Evolutionary conservation across 148 eudicot genomes (phyloP).

Genomic region (Fagopyrum homotropicum): DNA sequence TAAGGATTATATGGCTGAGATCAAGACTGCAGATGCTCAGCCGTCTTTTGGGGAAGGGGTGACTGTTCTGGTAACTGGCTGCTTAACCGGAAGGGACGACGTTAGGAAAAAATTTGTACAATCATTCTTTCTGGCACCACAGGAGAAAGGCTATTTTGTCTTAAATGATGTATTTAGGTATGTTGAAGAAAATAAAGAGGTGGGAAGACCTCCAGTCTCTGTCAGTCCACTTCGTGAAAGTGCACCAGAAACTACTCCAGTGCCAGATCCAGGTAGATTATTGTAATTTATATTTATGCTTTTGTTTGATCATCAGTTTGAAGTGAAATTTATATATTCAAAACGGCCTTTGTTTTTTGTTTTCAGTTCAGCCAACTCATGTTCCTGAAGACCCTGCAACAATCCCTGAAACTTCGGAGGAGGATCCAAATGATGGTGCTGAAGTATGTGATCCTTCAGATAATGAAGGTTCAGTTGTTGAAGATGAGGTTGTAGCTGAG

Average conservation of each 20-base stretch:
- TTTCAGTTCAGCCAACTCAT: slow-evolving; percentile 41
- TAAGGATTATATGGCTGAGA: slow-evolving; percentile 60
- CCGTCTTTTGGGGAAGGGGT: slow-evolving; percentile 65
- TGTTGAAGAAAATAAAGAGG: slow-evolving; percentile 31
- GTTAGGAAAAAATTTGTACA: slow-evolving; percentile 59
- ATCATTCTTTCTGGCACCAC: slow-evolving; percentile 82
- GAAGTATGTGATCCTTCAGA: slow-evolving; percentile 59
- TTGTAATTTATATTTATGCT: neutral
- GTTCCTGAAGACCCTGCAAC: slow-evolving; percentile 23
- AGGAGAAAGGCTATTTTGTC: slow-evolving; percentile 83
- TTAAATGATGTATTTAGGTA: slow-evolving; percentile 77
- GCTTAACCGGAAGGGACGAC: slow-evolving; percentile 56
- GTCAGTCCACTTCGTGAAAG: slow-evolving; percentile 21
- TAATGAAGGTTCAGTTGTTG: slow-evolving; percentile 34
- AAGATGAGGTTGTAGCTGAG: slow-evolving; percentile 44
- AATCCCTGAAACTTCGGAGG: slow-evolving; percentile 28
- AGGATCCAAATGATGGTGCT: slow-evolving; percentile 39
- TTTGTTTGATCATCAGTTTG: neutral
- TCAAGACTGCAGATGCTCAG: slow-evolving; percentile 81
- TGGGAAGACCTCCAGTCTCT: slow-evolving; percentile 17
- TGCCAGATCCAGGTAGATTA: slow-evolving; percentile 33
- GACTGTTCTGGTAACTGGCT: slow-evolving; percentile 75
- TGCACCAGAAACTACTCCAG: slow-evolving; percentile 20
- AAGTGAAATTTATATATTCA: neutral
- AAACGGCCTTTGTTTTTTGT: slow-evolving; percentile 12